Evolutionary conservation across 495 filamentous ascomycete genomes (phyloP), one percentile per base, ranked within the genome.

Genomic region (Penicillium longicatenatum): DNA sequence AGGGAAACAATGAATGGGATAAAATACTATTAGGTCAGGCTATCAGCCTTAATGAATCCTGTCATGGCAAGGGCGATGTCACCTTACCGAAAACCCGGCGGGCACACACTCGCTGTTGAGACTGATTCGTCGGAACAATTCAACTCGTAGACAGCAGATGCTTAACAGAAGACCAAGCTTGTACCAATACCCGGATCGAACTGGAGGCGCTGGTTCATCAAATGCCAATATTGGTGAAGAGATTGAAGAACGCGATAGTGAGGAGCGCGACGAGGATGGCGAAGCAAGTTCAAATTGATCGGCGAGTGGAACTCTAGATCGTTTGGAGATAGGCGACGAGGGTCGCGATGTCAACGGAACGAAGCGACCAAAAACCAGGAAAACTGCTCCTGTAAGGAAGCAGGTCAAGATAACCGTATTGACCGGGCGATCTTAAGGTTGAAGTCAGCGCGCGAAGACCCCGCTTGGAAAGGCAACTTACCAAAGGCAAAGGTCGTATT

Each of bases 1-100:
- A 79, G 42, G 6, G 75, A 74, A 37, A 80, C 59, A 10, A 78
- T 22, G 26, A 81, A 71, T 2, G 79, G 79, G 44, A 79, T 66
- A 14, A 64, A 43, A 53, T 70, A 74, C 73, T 78, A 50, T 30
- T 29, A 14, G 14, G 10, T 20, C 6, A 20, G 20, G 11, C 29
- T 24, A 17, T 52, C 9, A 44, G 41, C 12, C 6, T 35, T 17
- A 30, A 31, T 6, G 21, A 6, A 21, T 20, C 22, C 8, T 51
- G 30, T 21, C 6, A 48, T 12, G 24, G 12, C 16, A 26, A 21
- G 53, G 20, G 22, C 21, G 26, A 14, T 21, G 10, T 31, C 44
- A 24, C n/a, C 76, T 65, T 70, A 81, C 80, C 50, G 74, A 58
- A 55, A 77, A 70, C 58, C 70, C 70, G 41, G 60, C 22, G 20